phyloP scores from a whole-genome alignment of 2,329 filamentous ascomycete species.

The Monosporascus sp. region DNA sequence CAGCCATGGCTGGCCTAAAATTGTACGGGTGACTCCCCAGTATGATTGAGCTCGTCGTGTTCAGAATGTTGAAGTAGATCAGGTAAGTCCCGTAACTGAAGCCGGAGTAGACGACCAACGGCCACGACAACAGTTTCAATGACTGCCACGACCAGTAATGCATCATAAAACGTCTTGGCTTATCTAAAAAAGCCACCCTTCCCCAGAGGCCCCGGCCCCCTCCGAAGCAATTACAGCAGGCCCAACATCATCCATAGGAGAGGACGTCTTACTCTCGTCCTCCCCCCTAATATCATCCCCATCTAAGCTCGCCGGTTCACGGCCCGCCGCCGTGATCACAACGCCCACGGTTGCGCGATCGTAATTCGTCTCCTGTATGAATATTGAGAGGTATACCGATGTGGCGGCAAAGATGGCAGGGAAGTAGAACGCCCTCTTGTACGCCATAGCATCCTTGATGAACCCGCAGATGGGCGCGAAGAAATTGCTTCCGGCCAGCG shows the following conservation, averaged over 20 bases:
- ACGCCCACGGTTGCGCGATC: conserved; percentile 19
- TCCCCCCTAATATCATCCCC: background rate
- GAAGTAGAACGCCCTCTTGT: conserved; percentile 28
- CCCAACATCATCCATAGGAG: background rate
- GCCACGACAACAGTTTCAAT: conserved; percentile 30
- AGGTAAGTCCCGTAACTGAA: conserved; percentile 35
- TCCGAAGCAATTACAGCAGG: background rate
- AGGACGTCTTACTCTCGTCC: background rate
- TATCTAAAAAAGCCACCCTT: conserved; percentile 33
- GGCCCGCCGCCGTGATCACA: background rate
- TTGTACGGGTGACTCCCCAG: conserved; percentile 27
- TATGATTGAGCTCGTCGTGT: conserved; percentile 33
- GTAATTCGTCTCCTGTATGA: conserved; percentile 52
- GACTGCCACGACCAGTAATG: conserved; percentile 25
- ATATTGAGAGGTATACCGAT: conserved; percentile 38
- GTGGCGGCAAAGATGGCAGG: conserved; percentile 25
- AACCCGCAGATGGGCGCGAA: conserved; percentile 30
- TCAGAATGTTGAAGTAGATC: conserved; percentile 33
- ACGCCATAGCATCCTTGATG: conserved; percentile 26
- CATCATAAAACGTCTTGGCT: conserved; percentile 31
- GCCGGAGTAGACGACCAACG: conserved; percentile 33
- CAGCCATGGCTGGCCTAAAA: conserved; percentile 31
- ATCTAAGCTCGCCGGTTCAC: background rate
- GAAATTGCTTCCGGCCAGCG: conserved; percentile 22
- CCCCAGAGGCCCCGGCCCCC: conserved; percentile 23